Conservation (phyloP, 306 rosid species). For the Glycine tomentella region DNA sequence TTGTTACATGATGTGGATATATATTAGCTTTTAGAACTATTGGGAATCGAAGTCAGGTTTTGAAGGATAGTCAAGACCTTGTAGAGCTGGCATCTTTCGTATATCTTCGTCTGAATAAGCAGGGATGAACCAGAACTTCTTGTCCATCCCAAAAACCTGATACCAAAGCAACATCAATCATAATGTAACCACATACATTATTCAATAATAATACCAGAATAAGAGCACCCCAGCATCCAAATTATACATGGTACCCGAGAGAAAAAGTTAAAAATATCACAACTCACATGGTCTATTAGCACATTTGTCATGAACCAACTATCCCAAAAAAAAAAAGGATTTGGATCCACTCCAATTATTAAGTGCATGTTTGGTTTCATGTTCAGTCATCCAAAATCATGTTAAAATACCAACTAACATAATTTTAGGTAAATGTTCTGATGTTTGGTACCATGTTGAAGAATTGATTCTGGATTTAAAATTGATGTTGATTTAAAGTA, state of each 20-base stretch:
- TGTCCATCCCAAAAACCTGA: slow-evolving; percentile 94
- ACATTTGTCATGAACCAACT: not conserved
- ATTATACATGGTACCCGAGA: not conserved
- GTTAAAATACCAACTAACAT: not conserved
- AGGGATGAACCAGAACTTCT: slow-evolving; percentile 91
- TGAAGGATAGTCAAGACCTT: slow-evolving; percentile 96
- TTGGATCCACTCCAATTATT: not conserved
- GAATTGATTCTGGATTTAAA: not conserved
- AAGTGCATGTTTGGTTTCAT: not conserved
- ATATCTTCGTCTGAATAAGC: slow-evolving; percentile 93
- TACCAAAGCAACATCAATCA: slow-evolving; percentile 34
- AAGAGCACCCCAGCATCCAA: not conserved
- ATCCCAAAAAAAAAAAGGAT: not conserved
- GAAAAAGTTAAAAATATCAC: not conserved
- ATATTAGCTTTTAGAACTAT: slow-evolving; percentile 61
- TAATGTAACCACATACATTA: not conserved
- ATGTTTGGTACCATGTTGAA: not conserved
- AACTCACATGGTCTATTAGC: not conserved
- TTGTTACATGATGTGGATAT: too few relatives aligned
- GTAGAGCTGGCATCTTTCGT: slow-evolving; percentile 89
- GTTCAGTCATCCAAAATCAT: not conserved
- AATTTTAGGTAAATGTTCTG: not conserved
- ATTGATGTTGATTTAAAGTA: not conserved
- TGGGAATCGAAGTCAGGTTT: slow-evolving; percentile 89
- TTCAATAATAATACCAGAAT: not conserved